Evolutionary conservation across 2,329 filamentous ascomycete genomes (phyloP), one percentile per base, ranked within the genome.

Genomic region (Metarhizium sp.): DNA sequence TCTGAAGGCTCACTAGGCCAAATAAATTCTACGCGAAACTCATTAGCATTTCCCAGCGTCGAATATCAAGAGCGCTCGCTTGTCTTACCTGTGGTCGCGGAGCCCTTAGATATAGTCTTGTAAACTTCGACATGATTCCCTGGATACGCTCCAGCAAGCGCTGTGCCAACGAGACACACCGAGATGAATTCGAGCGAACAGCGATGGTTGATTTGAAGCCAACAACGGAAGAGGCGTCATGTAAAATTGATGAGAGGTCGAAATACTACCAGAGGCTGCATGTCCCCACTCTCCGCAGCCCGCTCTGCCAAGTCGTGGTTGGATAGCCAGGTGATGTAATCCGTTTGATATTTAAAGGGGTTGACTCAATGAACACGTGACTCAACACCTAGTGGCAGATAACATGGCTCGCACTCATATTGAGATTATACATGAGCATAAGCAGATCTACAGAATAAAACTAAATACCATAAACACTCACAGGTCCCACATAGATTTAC

Each of bases 1-100:
- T 92, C 64, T 90, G 88, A 54, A 96, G 84, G 67, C 88, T 89
- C 76, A 96, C 87, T 66, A 91, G 77, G 68, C 89, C 90, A 61
- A 96, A 81, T 69, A 96, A 92, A 50, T 84, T 86, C 91, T 96
- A 68, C 51, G 55, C 63, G 54, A 34, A 64, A 61, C 51, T 55
- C 34, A 54, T 57, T 49, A 57, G 57, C 51, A 25, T 53, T 18
- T 53, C 11, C 30, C 16, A 32, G 36, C 38, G 14, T 5, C 38
- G 30, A 18, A 32, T 14, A 25, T 30, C n/a, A 20, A 46, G 10
- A 25, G 16, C 34, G 40, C n/a, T 16, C 18, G 18, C 25, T 42
- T n/a, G 29, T 58, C 68, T 63, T 67, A 74, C 72, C 68, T 73
- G 71, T 16, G 70, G 69, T 54, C 70, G 69, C 57, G 72, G 72